These are phyloP conservation scores for Phoenix dactylifera DNA, from an alignment of 176 grass and related monocot genomes.

Conservation along the genomic window DNA sequence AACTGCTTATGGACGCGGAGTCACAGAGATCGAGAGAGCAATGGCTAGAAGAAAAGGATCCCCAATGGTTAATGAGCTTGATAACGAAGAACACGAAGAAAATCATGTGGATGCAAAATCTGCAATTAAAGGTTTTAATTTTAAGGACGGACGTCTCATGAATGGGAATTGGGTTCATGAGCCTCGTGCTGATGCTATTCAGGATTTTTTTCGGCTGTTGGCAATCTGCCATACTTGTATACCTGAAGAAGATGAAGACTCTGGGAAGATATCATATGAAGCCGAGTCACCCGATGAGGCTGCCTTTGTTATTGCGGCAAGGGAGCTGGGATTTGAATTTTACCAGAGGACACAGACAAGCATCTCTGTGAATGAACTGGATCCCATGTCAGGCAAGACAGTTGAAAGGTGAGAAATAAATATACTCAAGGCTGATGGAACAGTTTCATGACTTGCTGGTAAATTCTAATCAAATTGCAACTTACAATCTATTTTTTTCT, in stretches of 20 bases:
- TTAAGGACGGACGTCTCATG: slow-evolving; percentile 71
- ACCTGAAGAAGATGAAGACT: slow-evolving; percentile 60
- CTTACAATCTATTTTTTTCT: background rate
- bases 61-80: slow-evolving; percentile 20
- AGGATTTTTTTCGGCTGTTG: slow-evolving; percentile 59
- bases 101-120: slow-evolving; percentile 9
- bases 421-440: too few relatives aligned
- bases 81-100: background rate
- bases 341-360: slow-evolving; percentile 58
- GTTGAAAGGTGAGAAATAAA: slow-evolving; percentile 45
- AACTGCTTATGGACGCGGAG: slow-evolving; percentile 55
- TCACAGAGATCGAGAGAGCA: slow-evolving; percentile 71
- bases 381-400: slow-evolving; percentile 37
- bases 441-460: too few relatives aligned
- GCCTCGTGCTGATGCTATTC: slow-evolving; percentile 29
- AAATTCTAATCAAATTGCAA: background rate
- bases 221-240: slow-evolving; percentile 85
- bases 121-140: slow-evolving; percentile 75
- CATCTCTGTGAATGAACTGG: slow-evolving; percentile 53
- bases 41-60: slow-evolving; percentile 55
- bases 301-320: slow-evolving; percentile 70
- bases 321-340: slow-evolving; percentile 74
- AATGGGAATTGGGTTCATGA: slow-evolving; percentile 60
- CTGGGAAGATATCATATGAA: slow-evolving; percentile 67
- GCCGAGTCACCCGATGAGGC: slow-evolving; percentile 95